Evolutionary conservation across 257 asterid genomes (phyloP), one percentile per base, ranked within the genome.

Genomic region (Scutellaria barbata): DNA sequence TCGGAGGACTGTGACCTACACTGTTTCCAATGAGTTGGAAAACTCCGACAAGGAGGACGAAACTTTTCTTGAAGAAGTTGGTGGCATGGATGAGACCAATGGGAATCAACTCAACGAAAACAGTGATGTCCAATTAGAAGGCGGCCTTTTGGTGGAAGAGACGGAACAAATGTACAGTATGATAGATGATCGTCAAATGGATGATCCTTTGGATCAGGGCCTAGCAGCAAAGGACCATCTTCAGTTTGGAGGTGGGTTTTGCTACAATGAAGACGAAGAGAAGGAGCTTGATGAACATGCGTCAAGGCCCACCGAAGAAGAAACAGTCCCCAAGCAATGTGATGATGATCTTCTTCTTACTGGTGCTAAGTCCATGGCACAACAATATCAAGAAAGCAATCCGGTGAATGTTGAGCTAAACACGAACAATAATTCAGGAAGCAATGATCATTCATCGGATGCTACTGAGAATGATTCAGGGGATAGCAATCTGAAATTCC

Each of bases 241-340:
- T 62, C 79, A 82, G 57, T 73, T 75, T 22, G 97, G 97, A 8
- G 98, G 98, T 68, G 98, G 97, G 42, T 91, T 94, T 79, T 87
- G 96, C 72, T 35, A 74, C 64, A 90, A 86, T 9, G 92, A 82
- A 56, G 92, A 89, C 7, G 90, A 85, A 7, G 80, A 67, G 56
- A 42, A 3, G 54, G 81, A 79, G 50, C 16, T 45, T 7, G 82
- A 76, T 13, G 79, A 17, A 56, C 56, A 13, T 37, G 53, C 84
- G 59, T 48, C 70, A 14, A 47, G 69, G 61, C 66, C 80, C 1
- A 30, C 35, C 35, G 17, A 54, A 12, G 64, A 40, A 48, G 78
- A 51, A 60, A 47, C 40, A 10, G 46, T 16, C 35, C 47, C 52
- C 1, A 75, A 70, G 9, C 60, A 72, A 35, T 53, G 81, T 43